Conservation (phyloP, 345 rosid species). For the Mallotus nudiflorus region DNA sequence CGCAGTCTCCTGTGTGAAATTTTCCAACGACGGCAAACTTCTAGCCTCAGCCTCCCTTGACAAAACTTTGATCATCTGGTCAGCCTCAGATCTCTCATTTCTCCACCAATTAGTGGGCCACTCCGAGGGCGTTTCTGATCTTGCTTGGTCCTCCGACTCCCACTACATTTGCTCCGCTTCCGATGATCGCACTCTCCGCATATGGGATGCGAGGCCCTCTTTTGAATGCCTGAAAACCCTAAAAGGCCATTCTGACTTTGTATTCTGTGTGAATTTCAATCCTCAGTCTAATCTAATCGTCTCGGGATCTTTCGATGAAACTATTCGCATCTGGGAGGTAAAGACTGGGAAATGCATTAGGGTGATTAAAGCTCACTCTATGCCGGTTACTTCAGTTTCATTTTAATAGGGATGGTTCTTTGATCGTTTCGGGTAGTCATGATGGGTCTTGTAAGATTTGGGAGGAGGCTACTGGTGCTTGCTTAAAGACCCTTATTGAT, state of each 20-base stretch:
- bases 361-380: constrained; percentile 65
- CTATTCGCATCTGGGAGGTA: constrained; percentile 90
- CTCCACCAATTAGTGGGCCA: constrained; percentile 74
- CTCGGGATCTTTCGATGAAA: constrained; percentile 87
- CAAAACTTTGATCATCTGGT: constrained; percentile 79
- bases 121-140: constrained; percentile 74
- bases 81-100: constrained; percentile 51
- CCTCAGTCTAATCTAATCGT: constrained; percentile 82
- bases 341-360: constrained; percentile 74
- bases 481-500: constrained; percentile 77
- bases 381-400: constrained; percentile 84
- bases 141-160: constrained; percentile 95
- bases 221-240: constrained; percentile 87
- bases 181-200: constrained; percentile 88
- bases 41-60: constrained; percentile 91
- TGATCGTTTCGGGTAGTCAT: constrained; percentile 86
- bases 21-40: constrained; percentile 83
- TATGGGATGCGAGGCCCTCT: constrained; percentile 86
- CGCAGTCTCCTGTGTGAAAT: constrained; percentile 88
- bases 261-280: constrained; percentile 91
- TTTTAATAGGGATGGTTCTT: constrained; percentile 88
- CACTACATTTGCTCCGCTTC: constrained; percentile 97
- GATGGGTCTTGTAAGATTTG: constrained; percentile 94
- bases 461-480: constrained; percentile 75
- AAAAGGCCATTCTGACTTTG: constrained; percentile 67